These are phyloP conservation scores for Stenogyne calaminthoides DNA, from an alignment of 305 asterid genomes.

Conservation along the genomic window DNA sequence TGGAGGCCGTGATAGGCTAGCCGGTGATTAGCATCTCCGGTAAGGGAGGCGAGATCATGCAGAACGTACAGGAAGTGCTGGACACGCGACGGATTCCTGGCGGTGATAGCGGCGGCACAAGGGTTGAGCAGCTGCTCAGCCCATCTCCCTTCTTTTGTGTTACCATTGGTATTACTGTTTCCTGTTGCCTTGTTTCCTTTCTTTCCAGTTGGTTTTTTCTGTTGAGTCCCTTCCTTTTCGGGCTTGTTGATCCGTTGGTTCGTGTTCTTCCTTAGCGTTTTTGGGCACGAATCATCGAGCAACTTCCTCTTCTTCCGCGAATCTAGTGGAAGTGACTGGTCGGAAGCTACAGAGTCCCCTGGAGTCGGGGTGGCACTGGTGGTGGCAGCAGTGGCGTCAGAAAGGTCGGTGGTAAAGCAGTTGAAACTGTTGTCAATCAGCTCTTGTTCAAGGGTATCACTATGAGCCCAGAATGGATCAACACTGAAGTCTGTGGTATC, in stretches of 20 bases:
- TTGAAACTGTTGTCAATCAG: conserved; percentile 38
- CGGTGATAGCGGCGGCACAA: conserved; percentile 76
- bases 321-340: conserved; percentile 36
- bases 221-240: conserved; percentile 23
- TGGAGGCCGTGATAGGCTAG: conserved; percentile 78
- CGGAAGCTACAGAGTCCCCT: conserved; percentile 26
- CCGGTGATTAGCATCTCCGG: conserved; percentile 80
- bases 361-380: conserved; percentile 36
- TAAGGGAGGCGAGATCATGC: conserved; percentile 63
- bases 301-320: conserved; percentile 60
- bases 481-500: conserved; percentile 45
- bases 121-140: conserved; percentile 92
- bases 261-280: conserved; percentile 30
- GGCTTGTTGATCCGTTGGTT: conserved; percentile 24
- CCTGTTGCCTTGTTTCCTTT: conserved; percentile 39
- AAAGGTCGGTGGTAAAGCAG: conserved; percentile 41
- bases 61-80: conserved; percentile 79
- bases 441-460: conserved; percentile 45
- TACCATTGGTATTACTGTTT: conserved; percentile 32
- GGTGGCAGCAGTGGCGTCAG: conserved; percentile 20
- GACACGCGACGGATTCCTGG: conserved; percentile 60
- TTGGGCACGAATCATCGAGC: conserved; percentile 34
- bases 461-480: conserved; percentile 57
- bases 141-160: conserved; percentile 77
- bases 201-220: conserved; percentile 38